Conservation (phyloP, 495 filamentous ascomycete species). For the Rhypophila decipiens region DNA sequence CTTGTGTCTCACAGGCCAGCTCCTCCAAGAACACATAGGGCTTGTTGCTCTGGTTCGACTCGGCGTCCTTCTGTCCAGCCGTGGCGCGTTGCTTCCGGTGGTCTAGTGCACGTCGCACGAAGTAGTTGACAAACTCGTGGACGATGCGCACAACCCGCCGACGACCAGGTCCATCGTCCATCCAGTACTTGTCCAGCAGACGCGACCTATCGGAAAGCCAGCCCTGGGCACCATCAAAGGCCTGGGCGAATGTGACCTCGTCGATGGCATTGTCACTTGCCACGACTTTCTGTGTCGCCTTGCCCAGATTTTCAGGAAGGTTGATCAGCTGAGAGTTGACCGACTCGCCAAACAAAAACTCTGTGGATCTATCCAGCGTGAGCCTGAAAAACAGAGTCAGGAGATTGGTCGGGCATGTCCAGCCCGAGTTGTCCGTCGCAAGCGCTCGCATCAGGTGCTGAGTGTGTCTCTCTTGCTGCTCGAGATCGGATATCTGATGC, state of each 20-base stretch:
- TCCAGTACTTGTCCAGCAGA: not conserved
- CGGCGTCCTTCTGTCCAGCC: not conserved
- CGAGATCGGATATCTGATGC: too few species aligned
- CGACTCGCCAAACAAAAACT: not conserved
- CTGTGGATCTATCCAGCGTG: constrained; percentile 22
- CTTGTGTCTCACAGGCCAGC: not conserved
- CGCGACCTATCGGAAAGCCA: not conserved
- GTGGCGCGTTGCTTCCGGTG: not conserved
- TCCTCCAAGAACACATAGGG: not conserved
- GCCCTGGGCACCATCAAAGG: not conserved
- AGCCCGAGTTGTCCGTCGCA: too few species aligned
- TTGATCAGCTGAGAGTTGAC: not conserved
- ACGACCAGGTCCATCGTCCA: too few species aligned
- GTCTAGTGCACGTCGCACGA: not conserved
- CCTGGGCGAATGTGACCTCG: not conserved
- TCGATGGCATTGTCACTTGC: too few species aligned
- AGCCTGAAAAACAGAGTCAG: too few species aligned
- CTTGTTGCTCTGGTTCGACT: not conserved
- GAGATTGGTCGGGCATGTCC: too few species aligned
- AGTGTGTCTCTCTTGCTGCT: too few species aligned
- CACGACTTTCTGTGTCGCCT: too few species aligned
- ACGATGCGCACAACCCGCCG: not conserved
- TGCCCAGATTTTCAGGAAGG: not conserved
- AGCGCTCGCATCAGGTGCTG: too few species aligned
- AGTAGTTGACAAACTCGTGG: too few species aligned